A percentile compares a stretch with the other conserved stretches of the same genome.
These are phyloP conservation scores for Fonsecaea nubica DNA, from an alignment of 2,329 filamentous ascomycete genomes.

Conservation along the genomic window DNA sequence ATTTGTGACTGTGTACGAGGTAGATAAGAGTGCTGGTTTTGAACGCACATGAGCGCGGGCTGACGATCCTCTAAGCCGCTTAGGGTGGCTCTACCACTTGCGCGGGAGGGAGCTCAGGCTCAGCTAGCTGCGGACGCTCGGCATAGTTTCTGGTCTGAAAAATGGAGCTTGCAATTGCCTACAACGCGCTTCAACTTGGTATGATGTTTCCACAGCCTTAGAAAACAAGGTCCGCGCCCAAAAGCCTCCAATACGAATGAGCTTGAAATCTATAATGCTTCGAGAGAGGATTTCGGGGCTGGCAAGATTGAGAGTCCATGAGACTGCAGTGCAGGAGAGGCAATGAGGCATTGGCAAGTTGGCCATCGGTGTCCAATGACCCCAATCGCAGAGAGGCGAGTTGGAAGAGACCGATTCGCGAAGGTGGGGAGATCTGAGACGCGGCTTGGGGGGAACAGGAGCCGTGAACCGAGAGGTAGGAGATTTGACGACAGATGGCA, in stretches of 20 bases:
- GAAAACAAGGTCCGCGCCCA: too few species aligned
- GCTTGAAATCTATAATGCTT: neutral
- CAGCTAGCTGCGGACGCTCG: neutral
- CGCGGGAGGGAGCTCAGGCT: neutral
- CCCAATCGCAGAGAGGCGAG: neutral
- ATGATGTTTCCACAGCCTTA: neutral
- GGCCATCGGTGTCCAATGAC: neutral
- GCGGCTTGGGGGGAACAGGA: neutral
- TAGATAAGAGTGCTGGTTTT: too few species aligned
- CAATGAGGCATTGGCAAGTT: too few species aligned
- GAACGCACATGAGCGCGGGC: too few species aligned
- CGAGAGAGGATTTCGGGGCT: neutral
- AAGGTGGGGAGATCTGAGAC: conserved; percentile 2
- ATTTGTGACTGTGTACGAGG: too few species aligned
- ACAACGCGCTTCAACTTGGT: neutral
- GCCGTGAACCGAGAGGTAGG: neutral
- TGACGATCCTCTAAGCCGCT: too few species aligned
- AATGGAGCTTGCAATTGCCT: neutral
- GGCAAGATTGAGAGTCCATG: too few species aligned
- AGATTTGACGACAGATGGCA: neutral
- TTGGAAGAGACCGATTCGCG: conserved; percentile 5
- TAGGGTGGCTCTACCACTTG: too few species aligned
- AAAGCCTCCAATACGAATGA: too few species aligned
- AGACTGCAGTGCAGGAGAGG: neutral
- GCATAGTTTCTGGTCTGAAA: neutral